Evolutionary conservation across 352 stramenopile species (phyloP).

Genomic region (Phytophthora ohioensis): DNA sequence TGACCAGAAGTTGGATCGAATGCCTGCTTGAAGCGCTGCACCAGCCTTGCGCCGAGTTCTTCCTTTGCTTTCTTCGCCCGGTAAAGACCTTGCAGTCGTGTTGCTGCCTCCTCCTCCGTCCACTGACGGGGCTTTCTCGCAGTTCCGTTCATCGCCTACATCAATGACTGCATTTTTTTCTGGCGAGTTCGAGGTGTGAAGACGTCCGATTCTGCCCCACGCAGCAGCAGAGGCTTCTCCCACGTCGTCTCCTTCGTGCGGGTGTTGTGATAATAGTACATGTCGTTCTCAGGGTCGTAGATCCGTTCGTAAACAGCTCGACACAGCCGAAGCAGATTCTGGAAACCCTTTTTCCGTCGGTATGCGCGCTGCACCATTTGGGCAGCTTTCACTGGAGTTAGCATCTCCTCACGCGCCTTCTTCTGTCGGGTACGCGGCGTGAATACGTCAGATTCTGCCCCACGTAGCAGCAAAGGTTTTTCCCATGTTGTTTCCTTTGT

Average conservation of each 20-base stretch:
- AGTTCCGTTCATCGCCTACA: conserved; percentile 16
- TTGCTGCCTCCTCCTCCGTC: conserved; percentile 60
- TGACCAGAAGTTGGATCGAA: conserved; percentile 51
- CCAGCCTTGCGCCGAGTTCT: conserved; percentile 46
- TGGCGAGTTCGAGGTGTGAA: conserved; percentile 62
- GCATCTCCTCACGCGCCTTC: conserved; percentile 2
- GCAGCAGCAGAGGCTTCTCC: conserved; percentile 68
- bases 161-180: conserved; percentile 43
- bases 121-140: conserved; percentile 30
- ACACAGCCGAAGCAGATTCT: conserved; percentile 52
- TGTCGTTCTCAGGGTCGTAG: conserved; percentile 57
- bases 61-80: conserved; percentile 56
- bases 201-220: conserved; percentile 47
- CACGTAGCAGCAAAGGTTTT: conserved; percentile 63
- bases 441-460: conserved; percentile 52
- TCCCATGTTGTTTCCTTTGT: conserved; percentile 76
- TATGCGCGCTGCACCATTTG: conserved; percentile 70
- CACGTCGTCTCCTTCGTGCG: conserved; percentile 73
- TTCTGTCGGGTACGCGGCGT: conserved; percentile 40
- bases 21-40: conserved; percentile 65
- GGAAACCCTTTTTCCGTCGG: conserved; percentile 56
- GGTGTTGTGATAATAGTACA: conserved; percentile 87
- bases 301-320: conserved; percentile 73
- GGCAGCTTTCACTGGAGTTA: conserved; percentile 52
- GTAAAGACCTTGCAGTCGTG: conserved; percentile 66